phyloP scores from a whole-genome alignment of 1,139 yeast genomes.

The Taphrina populina region DNA sequence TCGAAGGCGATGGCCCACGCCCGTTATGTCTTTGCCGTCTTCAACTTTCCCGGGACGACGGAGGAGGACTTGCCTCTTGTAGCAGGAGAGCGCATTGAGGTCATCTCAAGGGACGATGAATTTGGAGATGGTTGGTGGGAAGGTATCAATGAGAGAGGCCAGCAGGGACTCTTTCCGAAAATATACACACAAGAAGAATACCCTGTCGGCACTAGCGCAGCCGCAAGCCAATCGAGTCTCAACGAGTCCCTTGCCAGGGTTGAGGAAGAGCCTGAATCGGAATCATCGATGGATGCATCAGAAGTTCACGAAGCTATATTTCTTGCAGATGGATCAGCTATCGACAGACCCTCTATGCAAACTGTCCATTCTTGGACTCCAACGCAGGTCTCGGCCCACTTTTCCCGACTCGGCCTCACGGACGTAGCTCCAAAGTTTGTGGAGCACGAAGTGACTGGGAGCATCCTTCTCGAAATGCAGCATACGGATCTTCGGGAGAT shows the following conservation, averaged over 20 bases:
- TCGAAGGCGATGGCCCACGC: slow-evolving; percentile 10
- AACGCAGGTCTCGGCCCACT: slow-evolving; percentile 75
- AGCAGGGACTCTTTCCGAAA: slow-evolving; percentile 86
- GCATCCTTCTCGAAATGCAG: slow-evolving; percentile 79
- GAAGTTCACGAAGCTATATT: background rate
- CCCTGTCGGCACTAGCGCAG: slow-evolving; percentile 8
- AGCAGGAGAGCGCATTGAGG: slow-evolving; percentile 84
- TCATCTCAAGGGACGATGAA: slow-evolving; percentile 86
- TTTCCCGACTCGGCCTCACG: slow-evolving; percentile 72
- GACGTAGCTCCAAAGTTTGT: slow-evolving; percentile 73
- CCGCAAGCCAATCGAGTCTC: slow-evolving; percentile 23
- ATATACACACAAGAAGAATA: slow-evolving; percentile 52
- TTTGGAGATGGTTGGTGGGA: slow-evolving; percentile 97
- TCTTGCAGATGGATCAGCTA: slow-evolving; percentile 35
- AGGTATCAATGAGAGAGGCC: slow-evolving; percentile 55
- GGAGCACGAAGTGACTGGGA: slow-evolving; percentile 84
- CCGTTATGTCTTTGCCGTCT: slow-evolving; percentile 27
- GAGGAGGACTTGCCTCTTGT: slow-evolving; percentile 82
- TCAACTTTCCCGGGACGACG: slow-evolving; percentile 70
- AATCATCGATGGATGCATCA: slow-evolving; percentile 6
- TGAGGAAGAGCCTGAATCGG: slow-evolving; percentile 36
- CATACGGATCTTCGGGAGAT: slow-evolving; percentile 82
- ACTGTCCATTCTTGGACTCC: slow-evolving; percentile 66
- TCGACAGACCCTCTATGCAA: slow-evolving; percentile 58
- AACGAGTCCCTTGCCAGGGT: slow-evolving; percentile 38